Conservation (phyloP, 257 asterid genomes). For the Solanum lycopersicoides region DNA sequence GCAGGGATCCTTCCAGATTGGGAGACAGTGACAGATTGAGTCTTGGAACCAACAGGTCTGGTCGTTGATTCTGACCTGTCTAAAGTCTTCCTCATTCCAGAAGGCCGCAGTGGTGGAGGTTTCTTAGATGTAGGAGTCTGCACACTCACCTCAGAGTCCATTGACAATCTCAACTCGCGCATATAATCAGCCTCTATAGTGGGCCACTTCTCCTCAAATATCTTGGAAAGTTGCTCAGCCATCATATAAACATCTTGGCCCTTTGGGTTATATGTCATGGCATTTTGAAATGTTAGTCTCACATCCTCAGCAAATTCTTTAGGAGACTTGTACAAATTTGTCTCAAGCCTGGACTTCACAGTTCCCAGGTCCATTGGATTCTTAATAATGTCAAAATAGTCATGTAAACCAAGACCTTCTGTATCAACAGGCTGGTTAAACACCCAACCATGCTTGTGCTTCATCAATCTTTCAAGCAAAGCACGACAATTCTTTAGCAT, state of each 20-base stretch:
- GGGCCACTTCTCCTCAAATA: conserved; percentile 66
- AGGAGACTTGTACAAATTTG: conserved; percentile 58
- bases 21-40: conserved; percentile 19
- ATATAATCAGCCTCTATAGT: conserved; percentile 45
- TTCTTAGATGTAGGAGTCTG: conserved; percentile 46
- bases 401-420: conserved; percentile 65
- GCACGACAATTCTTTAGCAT: conserved; percentile 44
- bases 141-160: conserved; percentile 32
- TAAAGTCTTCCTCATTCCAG: conserved; percentile 20
- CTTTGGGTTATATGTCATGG: conserved; percentile 74
- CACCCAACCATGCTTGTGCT: conserved; percentile 95
- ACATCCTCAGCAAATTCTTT: conserved; percentile 79
- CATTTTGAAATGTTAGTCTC: conserved; percentile 69
- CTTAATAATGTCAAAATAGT: conserved; percentile 61
- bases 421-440: conserved; percentile 74
- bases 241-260: conserved; percentile 76
- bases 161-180: conserved; percentile 27
- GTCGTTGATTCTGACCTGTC: conserved; percentile 31
- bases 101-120: conserved; percentile 25
- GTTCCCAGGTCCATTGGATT: conserved; percentile 84
- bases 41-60: conserved; percentile 22
- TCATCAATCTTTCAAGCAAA: conserved; percentile 68
- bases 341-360: conserved; percentile 48
- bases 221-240: conserved; percentile 64
- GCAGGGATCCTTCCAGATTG: conserved; percentile 36